These are phyloP conservation scores for Candida patagonica DNA, from an alignment of 805 yeast species.

Conservation along the genomic window DNA sequence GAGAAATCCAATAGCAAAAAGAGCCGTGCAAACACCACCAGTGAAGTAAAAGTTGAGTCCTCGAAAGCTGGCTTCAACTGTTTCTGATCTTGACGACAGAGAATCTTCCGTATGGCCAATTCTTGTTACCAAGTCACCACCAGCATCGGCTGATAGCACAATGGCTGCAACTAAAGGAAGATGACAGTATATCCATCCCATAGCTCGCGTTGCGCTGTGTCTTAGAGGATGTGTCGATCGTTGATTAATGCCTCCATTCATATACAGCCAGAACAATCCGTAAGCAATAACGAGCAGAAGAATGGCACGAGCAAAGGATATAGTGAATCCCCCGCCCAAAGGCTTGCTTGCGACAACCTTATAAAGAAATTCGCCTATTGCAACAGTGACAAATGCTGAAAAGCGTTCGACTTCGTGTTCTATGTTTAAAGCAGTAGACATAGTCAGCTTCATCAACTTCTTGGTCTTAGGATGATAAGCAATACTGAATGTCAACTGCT, in stretches of 20 bases:
- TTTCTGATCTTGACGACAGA: conserved; percentile 2
- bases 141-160: conserved; percentile 48
- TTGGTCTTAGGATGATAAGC: conserved; percentile 42
- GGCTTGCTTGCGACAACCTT: conserved; percentile 43
- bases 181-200: conserved; percentile 39
- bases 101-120: conserved; percentile 16
- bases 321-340: conserved; percentile 38
- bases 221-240: conserved; percentile 48
- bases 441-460: conserved; percentile 32
- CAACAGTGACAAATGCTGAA: conserved; percentile 51
- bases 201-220: conserved; percentile 37
- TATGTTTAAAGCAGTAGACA: conserved; percentile 52
- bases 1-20: conserved; percentile 32
- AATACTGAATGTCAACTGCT: conserved; percentile 31
- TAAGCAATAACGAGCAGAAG: conserved; percentile 41
- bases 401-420: conserved; percentile 60
- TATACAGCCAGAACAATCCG: conserved; percentile 43
- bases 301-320: conserved; percentile 39
- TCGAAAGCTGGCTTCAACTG: conserved; percentile 5
- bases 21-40: conserved; percentile 42
- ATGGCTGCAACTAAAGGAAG: conserved; percentile 43
- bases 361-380: conserved; percentile 55
- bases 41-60: conserved; percentile 41
- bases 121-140: conserved; percentile 36
- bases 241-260: conserved; percentile 41